Evolutionary conservation across 2,329 filamentous ascomycete species (phyloP).

Genomic region (Fusarium sp.): DNA sequence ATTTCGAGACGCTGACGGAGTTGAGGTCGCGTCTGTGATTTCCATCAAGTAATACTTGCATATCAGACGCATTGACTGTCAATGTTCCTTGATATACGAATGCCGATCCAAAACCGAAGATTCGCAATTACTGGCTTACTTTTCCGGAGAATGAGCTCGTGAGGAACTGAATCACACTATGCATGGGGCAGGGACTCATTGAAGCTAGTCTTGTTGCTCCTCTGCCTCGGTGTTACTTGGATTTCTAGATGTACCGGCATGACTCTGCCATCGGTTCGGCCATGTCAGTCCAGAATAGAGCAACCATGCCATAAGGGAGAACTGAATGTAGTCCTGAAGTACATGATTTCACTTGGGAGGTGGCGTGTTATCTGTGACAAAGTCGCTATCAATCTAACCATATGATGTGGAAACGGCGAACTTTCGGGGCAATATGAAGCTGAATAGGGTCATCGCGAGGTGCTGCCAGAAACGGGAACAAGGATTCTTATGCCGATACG

Average conservation of each 20-base stretch:
- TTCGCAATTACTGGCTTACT: not conserved
- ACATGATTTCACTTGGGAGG: not conserved
- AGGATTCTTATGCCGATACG: not conserved
- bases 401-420: not conserved
- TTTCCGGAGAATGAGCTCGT: not conserved
- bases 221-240: slow-evolving; percentile 14
- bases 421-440: not conserved
- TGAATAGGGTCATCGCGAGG: not conserved
- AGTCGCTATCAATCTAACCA: not conserved
- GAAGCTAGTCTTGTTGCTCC: not conserved
- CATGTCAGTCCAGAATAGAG: not conserved
- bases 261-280: not conserved
- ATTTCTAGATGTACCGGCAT: not conserved
- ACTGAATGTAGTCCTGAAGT: not conserved
- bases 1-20: not conserved
- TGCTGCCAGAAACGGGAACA: not conserved
- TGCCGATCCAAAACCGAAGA: not conserved
- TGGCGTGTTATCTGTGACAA: not conserved
- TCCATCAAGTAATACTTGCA: slow-evolving; percentile 2
- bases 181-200: not conserved
- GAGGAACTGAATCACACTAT: not conserved
- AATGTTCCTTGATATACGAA: not conserved
- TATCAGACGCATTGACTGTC: not conserved
- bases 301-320: not conserved
- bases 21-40: not conserved